Evolutionary conservation across 1,284 basidiomycete genomes (phyloP), one percentile per base, ranked within the genome.

Genomic region (Ustilago tritici): DNA sequence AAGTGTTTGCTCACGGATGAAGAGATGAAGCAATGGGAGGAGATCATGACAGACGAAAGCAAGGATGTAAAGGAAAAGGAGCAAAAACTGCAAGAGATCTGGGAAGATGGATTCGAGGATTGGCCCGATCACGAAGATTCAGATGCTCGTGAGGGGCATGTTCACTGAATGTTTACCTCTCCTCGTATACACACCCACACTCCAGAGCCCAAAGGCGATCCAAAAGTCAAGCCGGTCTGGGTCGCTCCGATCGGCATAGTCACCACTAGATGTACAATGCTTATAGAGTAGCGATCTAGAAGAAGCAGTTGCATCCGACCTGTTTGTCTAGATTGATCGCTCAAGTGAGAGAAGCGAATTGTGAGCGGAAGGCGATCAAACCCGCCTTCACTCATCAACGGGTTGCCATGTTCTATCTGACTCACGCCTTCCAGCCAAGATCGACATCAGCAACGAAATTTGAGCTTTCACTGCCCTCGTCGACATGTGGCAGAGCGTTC

Each of bases 21-120:
- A 0, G 88, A 88, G 81, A 88, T 86, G 87, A 57, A 74, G 10
- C 36, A 77, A 41, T 89, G 87, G 86, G 72, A 86, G 59, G 82
- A 80, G 65, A 78, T 87, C 43, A 88, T 88, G 88, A 82, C 80
- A 38, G 75, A 79, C 32, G 12, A 47, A 28, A 64, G 47, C 2
- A 36, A 28, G 15, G 32, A 41, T n/a, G 53, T 69, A 35, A 31
- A 65, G 34, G 63, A 64, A 15, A 75, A 87, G 68, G 64, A 82
- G 41, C 74, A 85, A 36, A 82, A 76, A 53, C 82, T 88, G 19
- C 78, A 82, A 36, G 75, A 86, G 46, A 58, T 85, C 32, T 87
- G 87, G 55, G 86, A 87, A 28, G 87, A 87, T 52, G 82, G 86
- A 4, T 87, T 86, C 69, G 87, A 87, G 65, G 86, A 87, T 49